Base-by-base conservation (phyloP, 2,329 filamentous ascomycete species). In the Monosporascus sp. region DNA sequence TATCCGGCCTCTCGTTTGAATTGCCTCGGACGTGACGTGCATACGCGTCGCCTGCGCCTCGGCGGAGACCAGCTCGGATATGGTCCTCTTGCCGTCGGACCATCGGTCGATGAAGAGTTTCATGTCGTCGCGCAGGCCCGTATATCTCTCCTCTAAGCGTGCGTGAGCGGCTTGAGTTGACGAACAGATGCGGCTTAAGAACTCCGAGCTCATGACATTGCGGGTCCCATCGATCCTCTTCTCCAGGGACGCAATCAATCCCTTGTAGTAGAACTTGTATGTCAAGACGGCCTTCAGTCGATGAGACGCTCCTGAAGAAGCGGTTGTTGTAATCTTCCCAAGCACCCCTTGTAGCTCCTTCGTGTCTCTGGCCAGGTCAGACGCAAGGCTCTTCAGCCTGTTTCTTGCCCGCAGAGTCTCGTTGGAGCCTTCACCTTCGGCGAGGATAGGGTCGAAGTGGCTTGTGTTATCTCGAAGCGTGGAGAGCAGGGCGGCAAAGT, bases 121-220 rank as follows among this genome's bases (percentile, higher is more conserved):
- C 4, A 57, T 24, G 14, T 49, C 31, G 9, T 38, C 46, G 24
- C 49, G 8, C 17, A 57, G 50, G 7, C 27, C n/a, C 14, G 44
- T 9, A 43, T 51, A 57, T 8, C n/a, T 44, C 9, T 43, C 47
- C 16, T 51, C 45, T 3, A 38, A 41, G 9, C 37, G 40, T 17
- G 35, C 46, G 24, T 53, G 49, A 9, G 22, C 45, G 19, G 55
- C 53, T 50, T 57, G 48, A 3, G 26, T 43, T n/a, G 55, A 57
- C 14, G 53, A 51, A 46, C 53, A 57, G n/a, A 55, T 49, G 37
- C 55, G 51, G 26, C 22, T 49, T 8, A 57, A 27, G 44, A 55
- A 48, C 14, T 57, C 53, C 9, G 41, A 35, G 38, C 51, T 49
- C n/a, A 55, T 11, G 6, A 49, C 16, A 7, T 37, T 38, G 26